A percentile compares a stretch with the other conserved stretches of the same genome.
phyloP scores from a whole-genome alignment of 345 rosid genomes.

The Garcia nutans region DNA sequence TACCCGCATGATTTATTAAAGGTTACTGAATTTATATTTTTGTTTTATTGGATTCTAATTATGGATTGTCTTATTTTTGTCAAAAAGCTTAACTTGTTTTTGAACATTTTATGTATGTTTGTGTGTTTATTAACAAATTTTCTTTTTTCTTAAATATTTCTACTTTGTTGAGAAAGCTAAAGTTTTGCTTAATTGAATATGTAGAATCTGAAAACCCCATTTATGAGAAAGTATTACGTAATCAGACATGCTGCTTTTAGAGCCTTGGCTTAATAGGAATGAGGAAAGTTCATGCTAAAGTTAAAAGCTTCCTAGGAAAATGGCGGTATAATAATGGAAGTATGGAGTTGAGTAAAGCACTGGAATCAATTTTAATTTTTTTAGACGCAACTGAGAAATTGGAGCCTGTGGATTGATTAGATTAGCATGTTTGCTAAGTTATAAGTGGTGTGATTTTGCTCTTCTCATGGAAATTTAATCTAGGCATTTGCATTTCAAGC shows the following conservation, averaged over 20 bases:
- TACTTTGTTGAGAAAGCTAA: neutral
- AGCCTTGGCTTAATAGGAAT: constrained; percentile 14
- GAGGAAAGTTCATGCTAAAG: neutral
- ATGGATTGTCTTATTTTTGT: neutral
- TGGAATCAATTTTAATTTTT: neutral
- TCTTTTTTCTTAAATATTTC: neutral
- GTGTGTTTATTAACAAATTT: neutral
- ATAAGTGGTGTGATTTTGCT: neutral
- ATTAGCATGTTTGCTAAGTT: neutral
- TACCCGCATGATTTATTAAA: neutral
- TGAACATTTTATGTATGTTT: neutral
- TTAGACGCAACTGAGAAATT: neutral
- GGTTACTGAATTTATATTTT: neutral
- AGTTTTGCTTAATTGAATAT: neutral
- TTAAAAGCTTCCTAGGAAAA: neutral
- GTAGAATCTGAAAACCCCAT: neutral
- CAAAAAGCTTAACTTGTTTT: neutral
- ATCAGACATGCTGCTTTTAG: constrained; percentile 7
- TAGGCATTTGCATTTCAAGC: neutral
- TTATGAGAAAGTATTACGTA: neutral
- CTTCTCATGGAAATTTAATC: neutral
- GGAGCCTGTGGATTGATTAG: neutral
- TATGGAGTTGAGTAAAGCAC: neutral
- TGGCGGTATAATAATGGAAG: neutral
- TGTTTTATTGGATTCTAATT: neutral